Percentiles rank a stretch among this genome's conserved stretches.
These are phyloP conservation scores for Populus euphratica DNA, from an alignment of 345 rosid genomes.

Conservation along the genomic window DNA sequence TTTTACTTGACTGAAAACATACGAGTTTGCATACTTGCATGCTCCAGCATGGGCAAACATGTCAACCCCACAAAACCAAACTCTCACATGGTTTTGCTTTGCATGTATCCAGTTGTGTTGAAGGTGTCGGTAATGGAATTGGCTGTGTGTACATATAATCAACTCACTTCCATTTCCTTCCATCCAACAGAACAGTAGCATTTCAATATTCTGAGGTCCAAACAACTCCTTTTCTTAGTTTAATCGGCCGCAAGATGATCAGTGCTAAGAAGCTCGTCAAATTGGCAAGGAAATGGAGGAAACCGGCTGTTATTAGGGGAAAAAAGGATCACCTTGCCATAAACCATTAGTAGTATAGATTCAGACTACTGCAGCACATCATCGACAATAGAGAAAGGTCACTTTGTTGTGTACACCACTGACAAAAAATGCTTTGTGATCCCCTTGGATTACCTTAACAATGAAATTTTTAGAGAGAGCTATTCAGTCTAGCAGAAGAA, in stretches of 20 bases:
- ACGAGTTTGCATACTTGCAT: neutral
- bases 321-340: neutral
- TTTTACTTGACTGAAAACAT: neutral
- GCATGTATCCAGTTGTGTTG: neutral
- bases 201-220: neutral
- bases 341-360: neutral
- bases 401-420: conserved; percentile 13
- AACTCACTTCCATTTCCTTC: neutral
- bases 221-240: neutral
- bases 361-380: neutral
- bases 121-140: neutral
- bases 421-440: conserved; percentile 11
- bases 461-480: conserved; percentile 14
- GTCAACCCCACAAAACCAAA: neutral
- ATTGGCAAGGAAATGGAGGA: conserved; percentile 7
- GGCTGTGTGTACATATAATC: neutral
- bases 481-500: conserved; percentile 13
- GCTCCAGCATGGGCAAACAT: neutral
- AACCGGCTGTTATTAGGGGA: neutral
- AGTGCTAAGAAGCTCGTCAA: neutral
- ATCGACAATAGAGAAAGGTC: conserved; percentile 7
- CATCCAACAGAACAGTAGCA: neutral
- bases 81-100: conserved; percentile 1
- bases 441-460: conserved; percentile 10
- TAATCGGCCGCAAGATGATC: neutral